phyloP scores from a whole-genome alignment of 1,284 basidiomycete species.

The Fomitopsis betulina region DNA sequence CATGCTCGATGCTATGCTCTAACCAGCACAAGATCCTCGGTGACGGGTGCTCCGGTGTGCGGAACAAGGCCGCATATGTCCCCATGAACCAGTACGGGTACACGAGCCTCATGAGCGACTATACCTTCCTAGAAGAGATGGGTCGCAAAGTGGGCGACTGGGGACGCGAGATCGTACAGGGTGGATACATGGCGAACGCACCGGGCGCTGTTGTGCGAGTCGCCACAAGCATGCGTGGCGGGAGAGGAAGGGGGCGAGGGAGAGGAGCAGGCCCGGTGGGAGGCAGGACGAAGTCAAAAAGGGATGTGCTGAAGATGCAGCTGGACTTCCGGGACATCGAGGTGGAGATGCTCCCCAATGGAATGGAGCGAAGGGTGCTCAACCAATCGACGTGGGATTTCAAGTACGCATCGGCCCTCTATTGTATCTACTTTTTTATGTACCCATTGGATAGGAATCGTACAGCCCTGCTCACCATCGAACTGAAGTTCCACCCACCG shows the following conservation, averaged over 20 bases:
- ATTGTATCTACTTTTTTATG: slow-evolving; percentile 5
- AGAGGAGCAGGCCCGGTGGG: slow-evolving; percentile 23
- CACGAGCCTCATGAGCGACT: slow-evolving; percentile 83
- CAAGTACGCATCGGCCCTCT: slow-evolving; percentile 49
- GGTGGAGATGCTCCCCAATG: slow-evolving; percentile 70
- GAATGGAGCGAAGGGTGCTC: slow-evolving; percentile 74
- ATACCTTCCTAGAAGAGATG: slow-evolving; percentile 77
- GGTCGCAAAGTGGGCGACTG: slow-evolving; percentile 66
- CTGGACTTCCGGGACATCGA: slow-evolving; percentile 65
- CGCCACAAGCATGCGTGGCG: slow-evolving; percentile 17
- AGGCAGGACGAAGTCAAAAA: slow-evolving; percentile 38
- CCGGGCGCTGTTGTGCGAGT: slow-evolving; percentile 15
- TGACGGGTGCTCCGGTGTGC: slow-evolving; percentile 63
- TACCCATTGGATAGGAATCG: slow-evolving; percentile 46
- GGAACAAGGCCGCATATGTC: slow-evolving; percentile 71
- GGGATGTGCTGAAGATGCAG: slow-evolving; percentile 61
- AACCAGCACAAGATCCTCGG: slow-evolving; percentile 60
- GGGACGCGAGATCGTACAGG: slow-evolving; percentile 65
- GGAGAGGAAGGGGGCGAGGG: slow-evolving; percentile 22
- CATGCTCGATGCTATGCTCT: slow-evolving; percentile 75
- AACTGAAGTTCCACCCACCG: slow-evolving; percentile 60
- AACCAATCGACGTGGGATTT: slow-evolving; percentile 82
- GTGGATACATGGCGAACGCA: slow-evolving; percentile 35
- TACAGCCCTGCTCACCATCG: slow-evolving; percentile 66
- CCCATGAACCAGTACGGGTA: slow-evolving; percentile 79